These are phyloP conservation scores for Fusarium sp. DNA, from an alignment of 2,329 filamentous ascomycete species.

Conservation along the genomic window DNA sequence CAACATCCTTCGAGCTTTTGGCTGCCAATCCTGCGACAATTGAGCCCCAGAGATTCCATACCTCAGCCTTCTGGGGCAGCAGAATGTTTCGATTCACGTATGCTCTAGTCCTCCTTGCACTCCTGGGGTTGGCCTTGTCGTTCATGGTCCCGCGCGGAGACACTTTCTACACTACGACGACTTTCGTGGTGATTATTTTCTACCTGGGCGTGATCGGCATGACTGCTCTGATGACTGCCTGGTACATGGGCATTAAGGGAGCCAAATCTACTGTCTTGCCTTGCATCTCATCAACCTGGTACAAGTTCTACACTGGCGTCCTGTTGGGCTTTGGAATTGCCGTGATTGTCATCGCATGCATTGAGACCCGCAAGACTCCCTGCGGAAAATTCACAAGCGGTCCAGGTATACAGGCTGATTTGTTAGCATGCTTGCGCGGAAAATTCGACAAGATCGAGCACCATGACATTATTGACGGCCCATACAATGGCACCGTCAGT, in stretches of 20 bases:
- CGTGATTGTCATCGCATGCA: slow-evolving; percentile 1
- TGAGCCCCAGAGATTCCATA: not conserved
- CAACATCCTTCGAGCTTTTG: not conserved
- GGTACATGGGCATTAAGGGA: not conserved
- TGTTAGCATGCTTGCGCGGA: not conserved
- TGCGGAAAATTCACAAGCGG: slow-evolving; percentile 28
- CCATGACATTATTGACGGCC: not conserved
- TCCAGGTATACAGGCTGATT: not conserved
- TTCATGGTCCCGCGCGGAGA: not conserved
- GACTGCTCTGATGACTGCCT: not conserved
- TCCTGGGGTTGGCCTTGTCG: not conserved
- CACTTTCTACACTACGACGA: not conserved
- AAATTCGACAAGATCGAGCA: not conserved
- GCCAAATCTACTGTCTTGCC: not conserved
- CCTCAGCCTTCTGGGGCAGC: not conserved
- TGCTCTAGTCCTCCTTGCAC: not conserved
- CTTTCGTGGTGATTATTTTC: not conserved
- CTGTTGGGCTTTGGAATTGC: not conserved
- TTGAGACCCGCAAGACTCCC: slow-evolving; percentile 14
- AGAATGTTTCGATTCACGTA: not conserved
- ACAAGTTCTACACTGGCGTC: slow-evolving; percentile 3
- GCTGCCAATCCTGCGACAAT: not conserved
- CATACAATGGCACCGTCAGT: not conserved
- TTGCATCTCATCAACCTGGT: slow-evolving; percentile 1
- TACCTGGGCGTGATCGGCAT: not conserved